These are phyloP conservation scores for Pigoraptor vietnamica DNA, from an alignment of 78 protist species.

Conservation along the genomic window DNA sequence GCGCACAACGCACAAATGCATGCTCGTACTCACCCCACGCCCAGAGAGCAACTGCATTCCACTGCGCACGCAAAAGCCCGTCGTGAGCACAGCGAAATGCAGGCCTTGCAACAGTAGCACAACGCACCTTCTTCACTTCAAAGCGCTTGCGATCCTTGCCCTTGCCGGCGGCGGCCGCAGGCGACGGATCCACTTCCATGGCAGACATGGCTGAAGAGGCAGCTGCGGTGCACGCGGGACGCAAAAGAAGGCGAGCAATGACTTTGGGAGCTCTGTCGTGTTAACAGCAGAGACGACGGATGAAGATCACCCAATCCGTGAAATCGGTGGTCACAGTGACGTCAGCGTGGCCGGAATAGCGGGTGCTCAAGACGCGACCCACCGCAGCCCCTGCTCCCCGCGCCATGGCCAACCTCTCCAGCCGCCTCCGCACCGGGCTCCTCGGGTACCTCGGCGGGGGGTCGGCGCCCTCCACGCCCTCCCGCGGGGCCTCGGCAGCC, in stretches of 20 bases:
- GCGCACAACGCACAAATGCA: no score
- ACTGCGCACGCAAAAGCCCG: constrained; percentile 29
- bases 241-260: neutral
- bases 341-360: no score
- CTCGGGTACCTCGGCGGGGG: neutral
- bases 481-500: no score
- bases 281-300: no score
- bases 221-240: neutral
- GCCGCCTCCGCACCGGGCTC: neutral
- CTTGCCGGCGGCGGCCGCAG: neutral
- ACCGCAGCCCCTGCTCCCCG: no score
- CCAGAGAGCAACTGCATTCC: constrained; percentile 98
- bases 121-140: constrained; percentile 26
- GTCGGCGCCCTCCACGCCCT: no score
- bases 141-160: constrained; percentile 19
- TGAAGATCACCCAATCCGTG: no score
- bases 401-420: neutral
- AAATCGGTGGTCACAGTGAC: neutral
- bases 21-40: constrained; percentile 82
- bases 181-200: neutral
- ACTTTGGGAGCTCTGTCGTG: no score
- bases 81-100: neutral
- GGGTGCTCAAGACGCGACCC: no score
- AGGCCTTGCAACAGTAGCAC: neutral
- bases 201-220: neutral